A percentile compares a stretch with the other conserved stretches of the same genome.
phyloP scores from a whole-genome alignment of 2,329 filamentous ascomycete species.

The Trematosphaeria pertusa region DNA sequence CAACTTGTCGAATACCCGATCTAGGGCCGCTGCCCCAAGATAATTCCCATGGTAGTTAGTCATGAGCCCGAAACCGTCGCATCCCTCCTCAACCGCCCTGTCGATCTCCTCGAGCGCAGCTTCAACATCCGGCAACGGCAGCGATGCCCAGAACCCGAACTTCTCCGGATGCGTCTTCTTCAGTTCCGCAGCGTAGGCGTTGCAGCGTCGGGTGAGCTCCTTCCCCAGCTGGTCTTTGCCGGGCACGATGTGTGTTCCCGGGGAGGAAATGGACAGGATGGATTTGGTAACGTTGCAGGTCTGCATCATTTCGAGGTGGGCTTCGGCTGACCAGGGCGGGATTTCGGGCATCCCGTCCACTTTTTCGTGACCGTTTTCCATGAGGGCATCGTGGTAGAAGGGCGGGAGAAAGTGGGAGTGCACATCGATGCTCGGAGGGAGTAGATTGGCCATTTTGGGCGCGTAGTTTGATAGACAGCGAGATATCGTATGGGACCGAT shows the following conservation, averaged over 20 bases:
- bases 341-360: slow-evolving; percentile 60
- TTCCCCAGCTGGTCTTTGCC: slow-evolving; percentile 47
- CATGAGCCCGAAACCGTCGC: slow-evolving; percentile 60
- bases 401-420: slow-evolving; percentile 58
- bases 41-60: slow-evolving; percentile 63
- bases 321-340: slow-evolving; percentile 54
- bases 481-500: no score
- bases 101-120: slow-evolving; percentile 58
- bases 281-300: slow-evolving; percentile 58
- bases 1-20: slow-evolving; percentile 57
- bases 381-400: slow-evolving; percentile 51
- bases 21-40: slow-evolving; percentile 56
- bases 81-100: slow-evolving; percentile 50
- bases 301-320: slow-evolving; percentile 60
- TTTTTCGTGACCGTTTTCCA: slow-evolving; percentile 51
- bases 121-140: slow-evolving; percentile 60
- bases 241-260: slow-evolving; percentile 58
- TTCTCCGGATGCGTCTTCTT: slow-evolving; percentile 46
- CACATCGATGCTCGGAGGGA: slow-evolving; percentile 52
- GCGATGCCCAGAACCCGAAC: slow-evolving; percentile 62
- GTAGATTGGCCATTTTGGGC: slow-evolving; percentile 25
- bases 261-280: slow-evolving; percentile 62
- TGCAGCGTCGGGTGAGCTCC: slow-evolving; percentile 50
- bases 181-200: slow-evolving; percentile 50
- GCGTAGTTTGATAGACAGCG: neutral